phyloP scores from a whole-genome alignment of 257 asterid genomes.

The Linaria vulgaris region DNA sequence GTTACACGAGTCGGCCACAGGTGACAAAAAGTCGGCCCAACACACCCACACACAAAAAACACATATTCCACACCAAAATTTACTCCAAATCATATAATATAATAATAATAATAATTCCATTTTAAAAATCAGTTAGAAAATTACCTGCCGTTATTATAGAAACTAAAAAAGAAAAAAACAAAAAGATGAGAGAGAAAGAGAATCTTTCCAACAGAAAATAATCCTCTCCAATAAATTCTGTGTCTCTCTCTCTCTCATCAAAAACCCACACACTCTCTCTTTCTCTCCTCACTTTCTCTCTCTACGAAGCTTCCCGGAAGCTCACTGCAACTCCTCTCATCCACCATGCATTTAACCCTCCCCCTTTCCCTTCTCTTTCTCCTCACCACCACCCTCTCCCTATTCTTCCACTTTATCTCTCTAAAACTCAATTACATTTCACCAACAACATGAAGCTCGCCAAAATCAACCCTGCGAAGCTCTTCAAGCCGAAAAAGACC shows the following conservation, averaged over 20 bases:
- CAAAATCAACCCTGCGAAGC: conserved; percentile 47
- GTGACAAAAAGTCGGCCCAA: neutral
- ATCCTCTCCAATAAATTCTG: too few species aligned
- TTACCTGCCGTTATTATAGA: too few species aligned
- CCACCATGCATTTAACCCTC: conserved; percentile 38
- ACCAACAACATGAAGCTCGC: conserved; percentile 48
- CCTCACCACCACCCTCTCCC: conserved; percentile 26
- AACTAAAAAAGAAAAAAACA: too few species aligned
- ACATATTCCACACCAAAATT: too few species aligned
- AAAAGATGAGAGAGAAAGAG: too few species aligned
- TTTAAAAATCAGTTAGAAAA: too few species aligned
- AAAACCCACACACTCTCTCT: too few species aligned
- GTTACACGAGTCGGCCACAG: conserved; percentile 1
- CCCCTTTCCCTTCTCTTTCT: conserved; percentile 32
- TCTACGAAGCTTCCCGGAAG: conserved; percentile 42
- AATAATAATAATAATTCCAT: neutral
- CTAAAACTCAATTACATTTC: neutral
- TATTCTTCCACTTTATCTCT: neutral
- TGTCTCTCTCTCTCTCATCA: neutral
- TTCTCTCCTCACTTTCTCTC: conserved; percentile 22
- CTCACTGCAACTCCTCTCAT: conserved; percentile 29
- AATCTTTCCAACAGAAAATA: neutral
- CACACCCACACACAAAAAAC: too few species aligned
- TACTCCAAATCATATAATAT: too few species aligned
- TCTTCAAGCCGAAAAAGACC: conserved; percentile 38